Evolutionary conservation across 371 early-diverging fungal species (phyloP), one percentile per base, ranked within the genome.

Genomic region (Syncephalastrum monosporum): DNA sequence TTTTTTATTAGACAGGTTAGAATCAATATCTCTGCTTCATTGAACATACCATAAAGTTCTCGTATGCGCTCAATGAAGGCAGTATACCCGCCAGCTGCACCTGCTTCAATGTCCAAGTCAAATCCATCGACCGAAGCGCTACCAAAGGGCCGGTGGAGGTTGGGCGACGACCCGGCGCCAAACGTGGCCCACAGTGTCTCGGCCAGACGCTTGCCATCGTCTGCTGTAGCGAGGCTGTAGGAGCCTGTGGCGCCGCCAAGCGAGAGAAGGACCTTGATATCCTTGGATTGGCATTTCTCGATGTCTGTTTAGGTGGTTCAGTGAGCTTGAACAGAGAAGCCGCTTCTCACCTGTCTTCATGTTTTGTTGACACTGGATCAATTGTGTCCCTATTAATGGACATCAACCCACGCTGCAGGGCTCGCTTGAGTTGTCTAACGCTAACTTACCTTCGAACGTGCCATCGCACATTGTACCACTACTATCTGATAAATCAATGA

Each of bases 171-270:
- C 4, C 86, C 83, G 14, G 68, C 78, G 45, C 85, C 71, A 63
- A 88, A 86, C 49, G 82, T 60, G 57, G 86, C 62, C 86, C 87
- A 90, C 1, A 86, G 55, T 0, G 75, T 77, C 4, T 82, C 59
- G 1, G 89, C 86, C 68, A 88, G 83, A 5, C 54, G 61, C 5
- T 48, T 38, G n/a, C 60, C 88, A n/a, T 82, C 74, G 2, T 67
- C 54, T 45, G 82, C 81, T 24, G 68, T 68, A 0, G 60, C 51
- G 33, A 91, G 74, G 1, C 83, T 78, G 43, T 87, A 87, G 7
- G 78, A 53, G 13, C 87, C 87, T 10, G 85, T 55, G 13, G 87
- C 88, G 33, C 89, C 91, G 43, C 91, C 89, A 57, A 91, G 72
- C 42, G 86, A 85, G 8, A 91, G 65, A 42, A 88, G 50, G 0